Base-by-base conservation (phyloP, 1,284 basidiomycete genomes). In the Cerrena zonata region DNA sequence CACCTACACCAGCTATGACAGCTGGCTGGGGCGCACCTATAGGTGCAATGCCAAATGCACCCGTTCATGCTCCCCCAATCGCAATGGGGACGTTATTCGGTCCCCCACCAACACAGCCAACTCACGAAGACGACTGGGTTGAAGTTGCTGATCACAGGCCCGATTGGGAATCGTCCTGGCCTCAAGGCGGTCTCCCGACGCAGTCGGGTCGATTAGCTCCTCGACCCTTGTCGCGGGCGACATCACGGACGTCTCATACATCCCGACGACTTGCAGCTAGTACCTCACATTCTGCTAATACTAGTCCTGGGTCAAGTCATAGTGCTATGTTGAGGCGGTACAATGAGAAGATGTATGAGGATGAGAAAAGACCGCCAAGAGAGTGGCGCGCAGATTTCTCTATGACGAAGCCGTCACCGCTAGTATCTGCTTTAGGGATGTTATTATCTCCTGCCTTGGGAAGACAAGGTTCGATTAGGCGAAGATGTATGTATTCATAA, bases 351-450 rank as follows among this genome's bases (percentile, higher is more conserved):
- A 55, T 56, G 15, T 51, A 51, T 5, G 64, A 62, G 49, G 52
- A 50, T 15, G 30, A 52, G 19, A 66, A 62, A 53, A 55, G 62
- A 22, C 63, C 65, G 10, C 69, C 69, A 2, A 59, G 66, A 13
- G 64, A 67, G 39, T 70, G 69, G 69, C 53, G 69, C 41, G 50
- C 65, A 0, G 67, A 68, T 52, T 69, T 70, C 58, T 62, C 57
- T 46, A 63, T 68, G 63, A 57, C 57, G 5, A 57, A 60, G 21
- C 53, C 59, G 0, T 52, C 56, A 12, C 22, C 53, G 5, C 26
- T 64, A 3, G 58, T 56, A 4, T 34, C 51, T 15, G 62, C 60
- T 10, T 46, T 66, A 1, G 55, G 58, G 24, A 55, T 57, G 21
- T 30, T 67, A 15, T 55, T 69, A 58, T 44, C 36, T 18, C 34